Conservation (phyloP, 805 yeast genomes). For the Wickerhamiella parazyma region DNA sequence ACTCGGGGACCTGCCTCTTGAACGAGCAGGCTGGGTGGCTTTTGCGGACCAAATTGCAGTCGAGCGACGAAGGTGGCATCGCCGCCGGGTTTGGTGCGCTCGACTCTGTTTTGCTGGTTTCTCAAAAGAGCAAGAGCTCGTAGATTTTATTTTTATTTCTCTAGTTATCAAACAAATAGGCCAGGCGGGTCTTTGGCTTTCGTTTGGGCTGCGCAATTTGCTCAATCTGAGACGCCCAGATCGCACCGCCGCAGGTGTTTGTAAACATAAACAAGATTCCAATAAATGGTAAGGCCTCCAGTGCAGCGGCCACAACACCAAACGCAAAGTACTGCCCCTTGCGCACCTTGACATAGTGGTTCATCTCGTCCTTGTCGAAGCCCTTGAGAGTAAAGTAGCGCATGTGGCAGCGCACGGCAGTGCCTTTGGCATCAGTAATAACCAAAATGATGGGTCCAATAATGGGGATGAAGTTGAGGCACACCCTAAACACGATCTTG, state of each 20-base stretch:
- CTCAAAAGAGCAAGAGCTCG: background rate
- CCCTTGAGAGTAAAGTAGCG: slow-evolving; percentile 48
- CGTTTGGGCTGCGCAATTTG: slow-evolving; percentile 2
- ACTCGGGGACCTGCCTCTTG: slow-evolving; percentile 37
- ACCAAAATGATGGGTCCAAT: slow-evolving; percentile 45
- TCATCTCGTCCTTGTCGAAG: slow-evolving; percentile 31
- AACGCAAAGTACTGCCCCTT: slow-evolving; percentile 25
- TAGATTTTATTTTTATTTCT: no score
- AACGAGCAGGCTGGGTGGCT: slow-evolving; percentile 76
- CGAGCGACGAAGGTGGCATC: slow-evolving; percentile 94
- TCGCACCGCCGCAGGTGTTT: slow-evolving; percentile 27
- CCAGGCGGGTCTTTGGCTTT: slow-evolving; percentile 8
- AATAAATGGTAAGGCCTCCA: slow-evolving; percentile 26
- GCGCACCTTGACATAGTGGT: slow-evolving; percentile 20
- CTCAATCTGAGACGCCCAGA: slow-evolving; percentile 28
- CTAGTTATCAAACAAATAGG: slow-evolving; percentile 5
- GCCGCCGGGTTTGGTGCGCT: slow-evolving; percentile 99
- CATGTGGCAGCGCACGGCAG: slow-evolving; percentile 38
- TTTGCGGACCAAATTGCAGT: slow-evolving; percentile 72
- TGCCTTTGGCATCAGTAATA: slow-evolving; percentile 39
- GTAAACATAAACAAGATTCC: slow-evolving; percentile 27
- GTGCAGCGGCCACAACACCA: slow-evolving; percentile 26
- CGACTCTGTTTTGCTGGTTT: slow-evolving; percentile 35
- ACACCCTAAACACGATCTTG: slow-evolving; percentile 27
- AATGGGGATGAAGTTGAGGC: slow-evolving; percentile 39